A percentile compares a stretch with the other conserved stretches of the same genome.
Conservation (phyloP, 345 rosid species). For the Isatis tinctoria region DNA sequence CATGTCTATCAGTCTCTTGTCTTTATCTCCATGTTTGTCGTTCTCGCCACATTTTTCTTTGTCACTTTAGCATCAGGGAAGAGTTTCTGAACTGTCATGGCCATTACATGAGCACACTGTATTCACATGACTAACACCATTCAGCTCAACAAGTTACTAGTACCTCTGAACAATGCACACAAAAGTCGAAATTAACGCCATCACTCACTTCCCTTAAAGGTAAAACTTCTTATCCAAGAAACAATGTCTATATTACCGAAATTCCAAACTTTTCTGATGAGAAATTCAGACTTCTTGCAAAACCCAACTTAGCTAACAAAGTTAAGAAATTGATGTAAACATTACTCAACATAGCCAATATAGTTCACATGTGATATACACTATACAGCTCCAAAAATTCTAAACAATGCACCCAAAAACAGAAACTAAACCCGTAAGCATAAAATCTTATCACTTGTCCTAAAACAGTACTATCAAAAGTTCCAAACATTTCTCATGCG, state of each 20-base stretch:
- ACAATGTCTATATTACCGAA: too few species aligned
- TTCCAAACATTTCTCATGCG: background rate
- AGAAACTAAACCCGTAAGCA: background rate
- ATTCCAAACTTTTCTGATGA: background rate
- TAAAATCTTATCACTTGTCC: background rate
- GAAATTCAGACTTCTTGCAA: background rate
- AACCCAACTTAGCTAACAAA: too few species aligned
- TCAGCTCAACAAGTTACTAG: slow-evolving; percentile 11
- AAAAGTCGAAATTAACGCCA: background rate
- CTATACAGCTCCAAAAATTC: background rate
- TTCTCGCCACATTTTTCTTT: too few species aligned
- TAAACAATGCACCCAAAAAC: background rate
- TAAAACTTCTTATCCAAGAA: background rate
- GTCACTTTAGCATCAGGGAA: slow-evolving; percentile 86
- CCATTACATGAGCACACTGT: slow-evolving; percentile 99
- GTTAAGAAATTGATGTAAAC: too few species aligned
- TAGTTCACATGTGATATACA: too few species aligned
- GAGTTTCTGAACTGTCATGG: slow-evolving; percentile 96
- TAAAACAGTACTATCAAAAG: too few species aligned
- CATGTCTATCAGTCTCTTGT: too few species aligned
- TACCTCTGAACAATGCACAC: background rate
- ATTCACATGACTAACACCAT: slow-evolving; percentile 12
- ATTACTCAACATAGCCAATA: too few species aligned
- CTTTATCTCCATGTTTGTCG: too few species aligned
- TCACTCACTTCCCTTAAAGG: background rate